These are phyloP conservation scores for Vicia villosa DNA, from an alignment of 306 rosid species.

Conservation along the genomic window DNA sequence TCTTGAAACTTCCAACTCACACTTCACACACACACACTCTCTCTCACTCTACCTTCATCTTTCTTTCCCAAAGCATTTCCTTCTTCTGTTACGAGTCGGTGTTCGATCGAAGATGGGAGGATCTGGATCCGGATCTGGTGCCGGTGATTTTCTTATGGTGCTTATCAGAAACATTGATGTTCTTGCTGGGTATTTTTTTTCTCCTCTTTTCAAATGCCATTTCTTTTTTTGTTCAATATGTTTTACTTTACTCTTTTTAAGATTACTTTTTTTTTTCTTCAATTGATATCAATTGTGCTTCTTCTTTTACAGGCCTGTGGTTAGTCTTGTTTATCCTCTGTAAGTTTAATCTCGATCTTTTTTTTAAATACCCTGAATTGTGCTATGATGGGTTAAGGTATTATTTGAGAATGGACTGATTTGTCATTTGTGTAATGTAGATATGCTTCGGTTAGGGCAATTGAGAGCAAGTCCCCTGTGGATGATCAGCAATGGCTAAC, in stretches of 20 bases:
- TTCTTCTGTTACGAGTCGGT: background rate
- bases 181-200: conserved; percentile 79
- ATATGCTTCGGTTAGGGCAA: conserved; percentile 90
- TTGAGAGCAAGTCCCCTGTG: conserved; percentile 76
- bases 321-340: conserved; percentile 96
- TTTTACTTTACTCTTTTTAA: too few species aligned
- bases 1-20: background rate
- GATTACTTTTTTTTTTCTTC: too few species aligned
- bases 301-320: conserved; percentile 77
- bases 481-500: conserved; percentile 99
- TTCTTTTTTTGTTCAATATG: background rate
- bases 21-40: background rate
- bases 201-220: background rate
- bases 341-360: conserved; percentile 48
- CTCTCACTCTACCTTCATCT: background rate
- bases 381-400: background rate
- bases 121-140: conserved; percentile 51
- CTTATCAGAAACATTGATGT: conserved; percentile 78
- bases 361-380: background rate
- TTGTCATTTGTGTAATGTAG: conserved; percentile 44
- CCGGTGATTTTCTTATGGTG: conserved; percentile 75
- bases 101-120: conserved; percentile 70
- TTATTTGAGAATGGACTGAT: conserved; percentile 19
- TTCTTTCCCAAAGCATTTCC: background rate
- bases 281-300: background rate